These are phyloP conservation scores for Moricandia arvensis DNA, from an alignment of 345 rosid species.

Conservation along the genomic window DNA sequence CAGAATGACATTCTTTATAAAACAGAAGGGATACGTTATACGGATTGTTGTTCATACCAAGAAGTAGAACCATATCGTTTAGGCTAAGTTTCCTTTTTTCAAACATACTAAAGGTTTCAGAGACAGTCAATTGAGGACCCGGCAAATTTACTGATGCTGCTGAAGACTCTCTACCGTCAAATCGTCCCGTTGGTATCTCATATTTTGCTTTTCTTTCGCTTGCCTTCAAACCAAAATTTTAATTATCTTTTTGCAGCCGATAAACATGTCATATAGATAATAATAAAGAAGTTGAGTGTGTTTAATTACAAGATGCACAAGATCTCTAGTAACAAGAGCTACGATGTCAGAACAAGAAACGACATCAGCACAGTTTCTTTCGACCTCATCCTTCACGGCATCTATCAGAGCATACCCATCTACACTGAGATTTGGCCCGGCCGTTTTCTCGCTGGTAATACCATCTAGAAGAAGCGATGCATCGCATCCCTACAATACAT, in stretches of 20 bases:
- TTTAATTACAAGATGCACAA: slow-evolving; percentile 49
- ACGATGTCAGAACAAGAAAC: slow-evolving; percentile 64
- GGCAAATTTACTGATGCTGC: slow-evolving; percentile 41
- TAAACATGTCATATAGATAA: background rate
- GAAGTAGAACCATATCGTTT: slow-evolving; percentile 56
- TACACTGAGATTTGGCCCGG: slow-evolving; percentile 46
- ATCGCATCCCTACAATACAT: slow-evolving; percentile 54
- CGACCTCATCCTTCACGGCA: slow-evolving; percentile 44
- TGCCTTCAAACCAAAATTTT: slow-evolving; percentile 21
- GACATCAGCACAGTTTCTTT: slow-evolving; percentile 35
- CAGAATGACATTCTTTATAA: too few species aligned
- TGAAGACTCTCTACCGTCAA: slow-evolving; percentile 39
- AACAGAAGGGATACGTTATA: background rate
- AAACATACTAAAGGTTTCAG: slow-evolving; percentile 30
- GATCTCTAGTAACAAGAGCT: slow-evolving; percentile 57
- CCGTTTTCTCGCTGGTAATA: slow-evolving; percentile 41
- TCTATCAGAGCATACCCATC: slow-evolving; percentile 54
- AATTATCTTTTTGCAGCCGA: background rate
- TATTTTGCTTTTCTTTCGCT: slow-evolving; percentile 41
- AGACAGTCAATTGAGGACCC: slow-evolving; percentile 19
- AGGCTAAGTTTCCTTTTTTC: slow-evolving; percentile 37
- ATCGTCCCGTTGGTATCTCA: slow-evolving; percentile 50
- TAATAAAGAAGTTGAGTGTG: background rate
- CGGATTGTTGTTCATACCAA: slow-evolving; percentile 39
- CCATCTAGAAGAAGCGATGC: slow-evolving; percentile 57